phyloP scores from a whole-genome alignment of 768 basidiomycete species.

The Leccinum uliginosum region DNA sequence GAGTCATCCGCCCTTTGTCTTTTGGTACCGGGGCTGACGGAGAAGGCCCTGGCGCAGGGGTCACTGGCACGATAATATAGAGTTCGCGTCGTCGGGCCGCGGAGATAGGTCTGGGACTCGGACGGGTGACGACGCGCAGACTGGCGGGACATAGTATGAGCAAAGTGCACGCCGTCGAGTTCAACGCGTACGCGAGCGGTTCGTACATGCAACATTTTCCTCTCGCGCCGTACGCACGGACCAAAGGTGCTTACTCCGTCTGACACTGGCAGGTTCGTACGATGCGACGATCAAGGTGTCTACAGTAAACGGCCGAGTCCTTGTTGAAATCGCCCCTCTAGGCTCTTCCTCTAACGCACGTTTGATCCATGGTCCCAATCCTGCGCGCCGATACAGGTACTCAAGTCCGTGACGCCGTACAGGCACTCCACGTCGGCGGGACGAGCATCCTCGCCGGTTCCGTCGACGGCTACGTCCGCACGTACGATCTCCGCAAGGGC shows the following conservation, averaged over 20 bases:
- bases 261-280: slow-evolving; percentile 79
- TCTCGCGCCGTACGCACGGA: too few species aligned
- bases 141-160: slow-evolving; percentile 87
- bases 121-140: slow-evolving; percentile 75
- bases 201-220: too few species aligned
- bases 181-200: slow-evolving; percentile 87
- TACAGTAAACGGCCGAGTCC: slow-evolving; percentile 49
- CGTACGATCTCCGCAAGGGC: slow-evolving; percentile 93
- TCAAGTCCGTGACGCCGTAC: slow-evolving; percentile 85
- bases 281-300: slow-evolving; percentile 81
- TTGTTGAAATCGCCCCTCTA: not conserved
- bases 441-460: slow-evolving; percentile 76
- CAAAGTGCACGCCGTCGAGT: slow-evolving; percentile 86
- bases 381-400: slow-evolving; percentile 82
- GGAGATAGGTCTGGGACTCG: slow-evolving; percentile 89
- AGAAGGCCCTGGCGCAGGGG: slow-evolving; percentile 42
- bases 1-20: slow-evolving; percentile 31
- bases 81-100: slow-evolving; percentile 90
- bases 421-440: slow-evolving; percentile 64
- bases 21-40: not conserved
- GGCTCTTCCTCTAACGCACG: not conserved
- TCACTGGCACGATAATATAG: slow-evolving; percentile 91
- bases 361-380: slow-evolving; percentile 54
- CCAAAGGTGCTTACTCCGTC: not conserved
- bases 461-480: slow-evolving; percentile 87